phyloP scores from a whole-genome alignment of 768 basidiomycete genomes.

The Leccinum pellstonianum region DNA sequence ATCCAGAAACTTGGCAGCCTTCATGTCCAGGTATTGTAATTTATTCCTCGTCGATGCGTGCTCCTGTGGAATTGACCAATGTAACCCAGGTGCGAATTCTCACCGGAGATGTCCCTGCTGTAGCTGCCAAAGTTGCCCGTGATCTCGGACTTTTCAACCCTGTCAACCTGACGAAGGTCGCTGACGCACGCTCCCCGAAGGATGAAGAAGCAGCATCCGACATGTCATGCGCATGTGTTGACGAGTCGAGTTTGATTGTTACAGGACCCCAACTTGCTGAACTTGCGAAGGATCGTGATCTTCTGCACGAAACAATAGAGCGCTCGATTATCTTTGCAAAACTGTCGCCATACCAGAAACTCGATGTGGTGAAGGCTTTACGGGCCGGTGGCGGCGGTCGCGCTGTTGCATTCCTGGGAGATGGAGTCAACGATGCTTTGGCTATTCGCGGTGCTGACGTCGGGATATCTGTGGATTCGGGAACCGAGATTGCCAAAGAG shows the following conservation, averaged over 20 bases:
- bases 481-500: conserved; percentile 38
- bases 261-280: conserved; percentile 30
- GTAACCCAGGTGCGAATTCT: conserved; percentile 33
- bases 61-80: conserved; percentile 6
- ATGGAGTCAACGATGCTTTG: conserved; percentile 33
- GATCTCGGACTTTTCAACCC: conserved; percentile 34
- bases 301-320: conserved; percentile 29
- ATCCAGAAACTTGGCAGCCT: conserved; percentile 28
- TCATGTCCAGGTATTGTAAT: conserved; percentile 29
- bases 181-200: conserved; percentile 13
- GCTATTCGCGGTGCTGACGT: conserved; percentile 34
- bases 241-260: conserved; percentile 28
- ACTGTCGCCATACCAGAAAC: conserved; percentile 34
- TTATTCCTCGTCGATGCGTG: background rate
- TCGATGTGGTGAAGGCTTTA: conserved; percentile 33
- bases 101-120: conserved; percentile 35
- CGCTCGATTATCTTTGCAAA: conserved; percentile 34
- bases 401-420: conserved; percentile 33
- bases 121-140: conserved; percentile 39
- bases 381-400: conserved; percentile 25
- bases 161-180: conserved; percentile 14
- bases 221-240: conserved; percentile 1
- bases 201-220: conserved; percentile 27
- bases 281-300: conserved; percentile 29
- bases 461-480: conserved; percentile 35